Base-by-base conservation (phyloP, 2,329 filamentous ascomycete genomes). In the Arachnomyces sp. region DNA sequence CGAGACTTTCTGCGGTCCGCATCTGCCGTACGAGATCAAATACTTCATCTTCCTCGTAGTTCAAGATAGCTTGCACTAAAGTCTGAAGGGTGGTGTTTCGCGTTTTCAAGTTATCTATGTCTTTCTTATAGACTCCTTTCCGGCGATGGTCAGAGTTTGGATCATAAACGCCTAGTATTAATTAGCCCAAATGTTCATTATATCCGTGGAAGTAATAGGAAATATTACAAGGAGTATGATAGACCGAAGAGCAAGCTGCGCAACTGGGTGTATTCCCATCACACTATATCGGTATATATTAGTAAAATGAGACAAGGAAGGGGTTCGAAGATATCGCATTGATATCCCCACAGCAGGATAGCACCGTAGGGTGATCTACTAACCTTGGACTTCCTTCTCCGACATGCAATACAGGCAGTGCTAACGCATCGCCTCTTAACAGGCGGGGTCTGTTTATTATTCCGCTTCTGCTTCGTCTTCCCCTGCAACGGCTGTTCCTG, bases 81-180 rank as follows among this genome's bases (percentile, higher is more conserved):
- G 88, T 88, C 59, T 95, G 86, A 40, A 96, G 70, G 1, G 90
- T 96, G 28, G 86, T 85, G 55, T 82, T 87, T 47, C 80, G 80
- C 15, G 88, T 89, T 66, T 93, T 93, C 60, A 90, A 74, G 56
- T 78, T 86, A 61, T 94, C 89, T 16, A 84, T 79, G 61, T 94
- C 92, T 64, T 94, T 88, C 56, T 90, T 89, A 63, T 96, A 96
- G 36, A 96, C 92, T 44, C 92, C 92, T 61, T 96, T 96, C 37
- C 92, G 82, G 36, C 92, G 83, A 61, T 95, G 89, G 61, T 98
- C 92, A 43, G 89, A 94, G 58, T 89, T 93, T 3, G 89, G 90
- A 58, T 96, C 90, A 70, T 96, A 96, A 49, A 95, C 74, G 61
- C 92, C 95, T 66, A 34, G 18, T 38, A 4, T 32, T 4, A 32